phyloP scores from a whole-genome alignment of 2,329 filamentous ascomycete genomes.

The Massarina eburnea region DNA sequence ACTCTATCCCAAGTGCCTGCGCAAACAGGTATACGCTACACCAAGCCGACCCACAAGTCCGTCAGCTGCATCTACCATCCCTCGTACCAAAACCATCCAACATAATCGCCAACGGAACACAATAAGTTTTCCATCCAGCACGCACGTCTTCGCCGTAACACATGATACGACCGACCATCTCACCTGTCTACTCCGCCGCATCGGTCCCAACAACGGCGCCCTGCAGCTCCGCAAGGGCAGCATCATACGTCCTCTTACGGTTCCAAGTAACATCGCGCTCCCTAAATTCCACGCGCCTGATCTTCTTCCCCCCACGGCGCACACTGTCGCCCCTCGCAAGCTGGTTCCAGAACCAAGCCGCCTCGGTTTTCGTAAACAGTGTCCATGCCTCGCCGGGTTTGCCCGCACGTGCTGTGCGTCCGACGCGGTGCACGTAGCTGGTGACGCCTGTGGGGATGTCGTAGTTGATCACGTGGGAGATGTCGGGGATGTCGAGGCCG shows the following conservation, averaged over 20 bases:
- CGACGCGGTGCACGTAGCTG: slow-evolving; percentile 88
- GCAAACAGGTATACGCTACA: too few relatives aligned
- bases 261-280: slow-evolving; percentile 44
- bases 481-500: slow-evolving; percentile 77
- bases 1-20: too few relatives aligned
- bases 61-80: too few relatives aligned
- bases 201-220: slow-evolving; percentile 55
- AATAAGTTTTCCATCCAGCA: too few relatives aligned
- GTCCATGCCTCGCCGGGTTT: slow-evolving; percentile 80
- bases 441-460: slow-evolving; percentile 80
- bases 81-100: too few relatives aligned
- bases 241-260: slow-evolving; percentile 47
- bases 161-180: too few relatives aligned
- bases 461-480: slow-evolving; percentile 91
- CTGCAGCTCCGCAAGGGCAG: slow-evolving; percentile 63
- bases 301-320: slow-evolving; percentile 47
- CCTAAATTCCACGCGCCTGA: slow-evolving; percentile 49
- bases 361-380: slow-evolving; percentile 78
- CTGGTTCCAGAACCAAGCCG: slow-evolving; percentile 87
- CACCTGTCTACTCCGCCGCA: not conserved
- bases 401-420: slow-evolving; percentile 83
- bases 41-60: too few relatives aligned
- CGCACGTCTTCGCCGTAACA: too few relatives aligned
- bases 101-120: too few relatives aligned
- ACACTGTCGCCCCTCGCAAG: slow-evolving; percentile 64